Base-by-base conservation (phyloP, 208 protist genomes). In the Angomonas ambiguus region DNA sequence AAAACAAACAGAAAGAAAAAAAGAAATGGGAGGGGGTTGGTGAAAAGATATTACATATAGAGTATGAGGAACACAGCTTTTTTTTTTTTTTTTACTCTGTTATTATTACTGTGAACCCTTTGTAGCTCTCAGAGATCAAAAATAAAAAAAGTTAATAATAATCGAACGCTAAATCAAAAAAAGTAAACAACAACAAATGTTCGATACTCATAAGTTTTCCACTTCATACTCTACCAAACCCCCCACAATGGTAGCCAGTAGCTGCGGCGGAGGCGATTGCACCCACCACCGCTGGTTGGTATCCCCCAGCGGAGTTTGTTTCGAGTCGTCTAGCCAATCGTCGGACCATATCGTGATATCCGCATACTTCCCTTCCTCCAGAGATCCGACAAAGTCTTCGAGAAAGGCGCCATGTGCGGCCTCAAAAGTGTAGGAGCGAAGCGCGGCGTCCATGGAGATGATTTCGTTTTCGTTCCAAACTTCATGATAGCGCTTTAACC, bases 311-410 rank as follows among this genome's bases (percentile, higher is more conserved):
- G 67, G 56, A 34, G 57, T 62, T 56, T 62, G 57, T 51, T 41
- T 58, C 16, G 55, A 67, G 38, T 56, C 58, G 31, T 84, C 79
- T 4, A 80, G 71, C 62, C 60, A 75, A 62, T 84, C 79, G 53
- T 66, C 80, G 13, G 77, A 75, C 69, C 80, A 81, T 32, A 91
- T 65, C n/a, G 71, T 77, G 34, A 92, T 49, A 33, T 92, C 85
- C 5, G 76, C 85, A 13, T 72, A 80, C 65, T 87, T 84, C 31
- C 78, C 77, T 65, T 78, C 70, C 60, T 88, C 83, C 4, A 92
- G 48, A 1, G 67, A 81, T 22, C 82, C 85, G 28, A 85, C 30
- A 42, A 79, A 41, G 27, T 85, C 57, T 45, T 88, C 85, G 32
- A 82, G 68, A 62, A 87, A 92, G 42, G 74, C 72, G 45, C 71